These are phyloP conservation scores for Paralagenidium karlingii DNA, from an alignment of 352 stramenopile genomes.

Conservation along the genomic window DNA sequence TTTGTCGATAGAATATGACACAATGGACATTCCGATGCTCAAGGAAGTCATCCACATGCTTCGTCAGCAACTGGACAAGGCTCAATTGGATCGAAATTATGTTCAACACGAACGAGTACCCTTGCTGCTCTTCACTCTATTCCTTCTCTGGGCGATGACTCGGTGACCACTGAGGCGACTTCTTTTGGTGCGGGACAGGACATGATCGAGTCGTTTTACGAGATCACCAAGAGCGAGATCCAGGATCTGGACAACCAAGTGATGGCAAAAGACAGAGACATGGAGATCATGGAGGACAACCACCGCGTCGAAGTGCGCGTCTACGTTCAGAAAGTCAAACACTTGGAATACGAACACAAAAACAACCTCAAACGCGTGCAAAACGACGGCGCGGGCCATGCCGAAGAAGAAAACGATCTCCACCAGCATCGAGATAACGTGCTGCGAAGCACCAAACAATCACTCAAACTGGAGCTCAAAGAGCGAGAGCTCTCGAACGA, in stretches of 20 bases:
- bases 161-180: background rate
- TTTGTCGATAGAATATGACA: conserved; percentile 73
- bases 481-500: conserved; percentile 79
- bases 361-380: conserved; percentile 86
- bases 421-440: conserved; percentile 48
- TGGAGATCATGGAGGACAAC: conserved; percentile 94
- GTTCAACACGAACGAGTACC: conserved; percentile 86
- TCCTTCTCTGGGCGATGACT: background rate
- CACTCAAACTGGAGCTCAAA: conserved; percentile 67
- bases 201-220: conserved; percentile 92
- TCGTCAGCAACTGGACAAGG: conserved; percentile 84
- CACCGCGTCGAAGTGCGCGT: conserved; percentile 87
- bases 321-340: conserved; percentile 93
- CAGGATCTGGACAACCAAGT: conserved; percentile 85
- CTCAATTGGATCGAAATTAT: conserved; percentile 88
- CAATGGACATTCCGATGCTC: conserved; percentile 89
- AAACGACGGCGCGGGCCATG: conserved; percentile 39
- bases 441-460: conserved; percentile 61
- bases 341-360: conserved; percentile 91
- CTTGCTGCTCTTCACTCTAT: background rate
- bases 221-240: conserved; percentile 90
- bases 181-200: conserved; percentile 43
- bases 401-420: conserved; percentile 67
- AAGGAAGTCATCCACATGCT: conserved; percentile 89
- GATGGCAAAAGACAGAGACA: conserved; percentile 88